Base-by-base conservation (phyloP, 2,329 filamentous ascomycete genomes). In the Mariannaea elegans region DNA sequence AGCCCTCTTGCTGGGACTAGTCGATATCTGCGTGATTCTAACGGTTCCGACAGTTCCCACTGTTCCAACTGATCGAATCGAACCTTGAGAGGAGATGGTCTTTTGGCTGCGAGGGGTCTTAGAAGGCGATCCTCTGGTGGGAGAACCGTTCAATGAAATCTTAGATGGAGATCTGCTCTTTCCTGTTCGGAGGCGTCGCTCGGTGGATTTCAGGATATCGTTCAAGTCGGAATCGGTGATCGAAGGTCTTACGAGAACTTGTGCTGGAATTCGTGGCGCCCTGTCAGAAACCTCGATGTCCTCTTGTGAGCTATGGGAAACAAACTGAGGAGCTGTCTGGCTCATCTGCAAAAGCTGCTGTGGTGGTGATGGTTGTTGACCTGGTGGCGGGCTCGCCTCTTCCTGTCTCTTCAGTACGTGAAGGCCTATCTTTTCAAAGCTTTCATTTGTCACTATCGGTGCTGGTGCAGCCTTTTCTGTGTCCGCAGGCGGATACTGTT, bases 151-250 rank as follows among this genome's bases (percentile, higher is more conserved):
- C n/a, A 61, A 34, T 2, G 67, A 57, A 7, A 70, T 75, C 67
- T 76, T 76, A 19, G 65, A 63, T 0, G 74, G 73, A 2, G 76
- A 76, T 14, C 56, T 61, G 18, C 68, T 72, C 9, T 56, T 67
- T 3, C 78, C 79, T 3, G 80, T 76, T 18, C 78, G 75, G 13
- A 87, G 75, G 9, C 84, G 76, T 72, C 81, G 75, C 23, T 86
- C 84, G 1, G 84, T 87, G 31, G 78, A 82, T 41, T 77, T 77
- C 29, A 87, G 73, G 24, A 87, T 87, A 59, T 81, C 75, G 1
- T 79, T 76, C 23, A 87, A 69, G 1, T 82, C 82, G 10, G 79
- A 77, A 62, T 86, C 84, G 0, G 82, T 73, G 18, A 62, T 65
- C 3, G 69, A 71, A 2, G 64, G 62, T 27, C 68, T 61, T 10